Evolutionary conservation across 1,139 yeast species (phyloP).

Genomic region (Candida neerlandica): DNA sequence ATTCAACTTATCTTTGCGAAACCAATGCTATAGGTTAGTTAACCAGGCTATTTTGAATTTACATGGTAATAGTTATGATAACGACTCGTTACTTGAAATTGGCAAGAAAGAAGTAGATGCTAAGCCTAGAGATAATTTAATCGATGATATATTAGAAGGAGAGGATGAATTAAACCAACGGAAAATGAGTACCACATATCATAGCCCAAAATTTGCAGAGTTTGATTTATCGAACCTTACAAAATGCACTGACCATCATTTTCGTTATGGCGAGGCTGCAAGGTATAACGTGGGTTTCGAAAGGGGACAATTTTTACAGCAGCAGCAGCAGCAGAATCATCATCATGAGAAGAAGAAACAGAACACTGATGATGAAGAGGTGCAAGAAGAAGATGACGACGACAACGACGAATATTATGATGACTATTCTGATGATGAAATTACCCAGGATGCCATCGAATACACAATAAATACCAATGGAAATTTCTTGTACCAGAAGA

Average conservation of each 20-base stretch:
- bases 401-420: constrained; percentile 14
- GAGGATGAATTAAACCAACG: constrained; percentile 8
- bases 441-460: constrained; percentile 11
- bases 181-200: constrained; percentile 14
- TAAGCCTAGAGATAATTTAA: background rate
- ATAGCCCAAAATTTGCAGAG: constrained; percentile 21
- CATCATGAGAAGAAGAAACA: background rate
- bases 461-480: constrained; percentile 12
- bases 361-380: background rate
- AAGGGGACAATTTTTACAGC: background rate
- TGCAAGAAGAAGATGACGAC: constrained; percentile 4
- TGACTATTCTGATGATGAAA: constrained; percentile 13
- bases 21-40: constrained; percentile 60
- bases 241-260: constrained; percentile 6
- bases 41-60: constrained; percentile 50
- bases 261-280: background rate
- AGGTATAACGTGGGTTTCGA: background rate
- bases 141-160: constrained; percentile 5
- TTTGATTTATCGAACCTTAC: constrained; percentile 20
- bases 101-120: constrained; percentile 10
- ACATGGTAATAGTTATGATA: constrained; percentile 18
- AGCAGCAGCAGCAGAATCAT: background rate
- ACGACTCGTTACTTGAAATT: constrained; percentile 17
- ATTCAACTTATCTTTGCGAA: constrained; percentile 56
- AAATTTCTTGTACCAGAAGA: background rate